phyloP scores from a whole-genome alignment of 2,329 filamentous ascomycete species.

The Simplicillium aogashimaense region DNA sequence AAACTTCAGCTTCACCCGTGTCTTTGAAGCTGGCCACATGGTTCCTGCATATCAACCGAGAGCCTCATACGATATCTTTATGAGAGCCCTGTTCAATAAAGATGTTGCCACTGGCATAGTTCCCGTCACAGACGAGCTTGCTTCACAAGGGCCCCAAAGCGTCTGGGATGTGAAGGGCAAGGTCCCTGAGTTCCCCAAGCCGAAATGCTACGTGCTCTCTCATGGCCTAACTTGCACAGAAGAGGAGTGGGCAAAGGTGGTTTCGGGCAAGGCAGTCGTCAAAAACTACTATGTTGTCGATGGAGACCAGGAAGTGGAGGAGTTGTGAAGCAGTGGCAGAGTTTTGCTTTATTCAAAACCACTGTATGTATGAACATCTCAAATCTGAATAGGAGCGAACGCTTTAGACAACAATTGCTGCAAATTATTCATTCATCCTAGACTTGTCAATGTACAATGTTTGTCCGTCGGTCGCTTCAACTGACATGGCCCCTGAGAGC shows the following conservation, averaged over 20 bases:
- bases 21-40: constrained; percentile 57
- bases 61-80: constrained; percentile 47
- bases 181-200: constrained; percentile 30
- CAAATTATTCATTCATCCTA: too few relatives aligned
- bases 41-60: constrained; percentile 50
- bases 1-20: constrained; percentile 57
- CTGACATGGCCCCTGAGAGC: too few relatives aligned
- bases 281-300: constrained; percentile 23
- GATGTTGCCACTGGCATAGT: constrained; percentile 44
- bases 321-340: constrained; percentile 1
- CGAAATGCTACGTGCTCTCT: constrained; percentile 50
- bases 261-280: constrained; percentile 39
- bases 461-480: too few relatives aligned
- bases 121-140: constrained; percentile 39
- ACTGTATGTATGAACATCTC: too few relatives aligned
- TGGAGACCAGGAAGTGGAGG: constrained; percentile 4
- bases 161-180: constrained; percentile 51
- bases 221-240: constrained; percentile 41
- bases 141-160: constrained; percentile 38
- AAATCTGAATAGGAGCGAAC: too few relatives aligned
- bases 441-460: too few relatives aligned
- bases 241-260: constrained; percentile 41
- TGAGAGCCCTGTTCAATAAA: constrained; percentile 43
- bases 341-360: too few relatives aligned
- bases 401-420: too few relatives aligned